A percentile compares a stretch with the other conserved stretches of the same genome.
Evolutionary conservation across 371 early-diverging fungal genomes (phyloP).

Genomic region (Chytridiales sp.): DNA sequence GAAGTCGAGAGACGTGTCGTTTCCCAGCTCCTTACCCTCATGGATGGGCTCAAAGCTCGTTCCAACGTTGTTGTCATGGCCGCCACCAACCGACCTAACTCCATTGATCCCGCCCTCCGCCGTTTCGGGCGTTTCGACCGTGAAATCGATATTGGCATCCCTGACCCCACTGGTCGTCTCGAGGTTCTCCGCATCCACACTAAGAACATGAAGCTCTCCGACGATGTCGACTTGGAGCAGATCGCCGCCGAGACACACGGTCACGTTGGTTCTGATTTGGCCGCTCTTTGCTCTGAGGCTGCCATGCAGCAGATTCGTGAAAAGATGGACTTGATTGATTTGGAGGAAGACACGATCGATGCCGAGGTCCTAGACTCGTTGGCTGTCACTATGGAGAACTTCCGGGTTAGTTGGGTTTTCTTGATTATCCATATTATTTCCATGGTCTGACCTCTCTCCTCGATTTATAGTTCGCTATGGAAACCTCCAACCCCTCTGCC

Average conservation of each 20-base stretch:
- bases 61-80: conserved; percentile 98
- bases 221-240: conserved; percentile 97
- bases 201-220: conserved; percentile 98
- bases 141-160: conserved; percentile 99
- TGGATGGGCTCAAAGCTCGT: conserved; percentile 99
- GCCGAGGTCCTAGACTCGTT: conserved; percentile 95
- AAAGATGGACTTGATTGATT: conserved; percentile 93
- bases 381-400: conserved; percentile 99
- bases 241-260: conserved; percentile 99
- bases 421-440: neutral
- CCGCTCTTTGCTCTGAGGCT: conserved; percentile 99
- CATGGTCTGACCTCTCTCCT: neutral
- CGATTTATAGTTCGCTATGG: conserved; percentile 76
- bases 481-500: conserved; percentile 98
- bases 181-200: conserved; percentile 99
- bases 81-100: conserved; percentile 98
- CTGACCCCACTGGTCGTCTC: conserved; percentile 98
- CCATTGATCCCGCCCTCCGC: conserved; percentile 99
- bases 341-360: conserved; percentile 99
- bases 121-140: conserved; percentile 99
- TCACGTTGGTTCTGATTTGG: conserved; percentile 98
- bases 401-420: conserved; percentile 70
- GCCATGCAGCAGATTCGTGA: conserved; percentile 99
- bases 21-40: conserved; percentile 97
- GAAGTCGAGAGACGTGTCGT: conserved; percentile 99